Evolutionary conservation across 2,329 filamentous ascomycete species (phyloP), one percentile per base, ranked within the genome.

Genomic region (Monilinia vaccinii-corymbosi): DNA sequence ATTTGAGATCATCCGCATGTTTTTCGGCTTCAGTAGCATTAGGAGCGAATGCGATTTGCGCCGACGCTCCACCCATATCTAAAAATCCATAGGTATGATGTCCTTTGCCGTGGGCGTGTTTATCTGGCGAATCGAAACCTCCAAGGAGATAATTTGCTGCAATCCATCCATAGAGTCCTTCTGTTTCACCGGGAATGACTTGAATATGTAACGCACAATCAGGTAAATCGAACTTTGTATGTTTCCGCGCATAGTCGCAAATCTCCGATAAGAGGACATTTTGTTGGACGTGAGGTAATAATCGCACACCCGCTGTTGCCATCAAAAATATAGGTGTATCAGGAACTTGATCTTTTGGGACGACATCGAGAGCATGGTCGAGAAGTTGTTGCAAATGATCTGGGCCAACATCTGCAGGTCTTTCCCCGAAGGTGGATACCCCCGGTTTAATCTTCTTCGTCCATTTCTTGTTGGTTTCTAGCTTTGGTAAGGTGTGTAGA

Each of bases 1-100:
- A 74, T 65, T 91, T 96, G 59, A 99, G 76, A 71, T 97, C 91
- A 63, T 97, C 82, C 0, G 90, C 87, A 72, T 99, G 95, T 70
- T 91, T 94, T 69, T 86, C 82, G 1, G 91, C 86, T 73, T 99
- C 94, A 1, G 94, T 97, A 4, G 82, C 76, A 73, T 99, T 99
- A 1, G 94, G 94, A 2, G 92, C 93, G 73, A 99, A 99, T 0
- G 95, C 94, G 70, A 99, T 97, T 75, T 99, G 94, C 18, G 94
- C 93, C 0, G 93, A 97, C 31, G 94, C 94, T 56, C 94, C 94
- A 53, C 94, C 94, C 95, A 99, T 99, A 72, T 99, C 94, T 62
- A 99, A 77, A 70, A 99, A 99, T 0, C 94, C 94, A 73, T 97
- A 99, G 0, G 94, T 99, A 70, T 92, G 89, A 72, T 97, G 94